Base-by-base conservation (phyloP, 371 early-diverging fungal species). In the Saksenaea vasiformis region DNA sequence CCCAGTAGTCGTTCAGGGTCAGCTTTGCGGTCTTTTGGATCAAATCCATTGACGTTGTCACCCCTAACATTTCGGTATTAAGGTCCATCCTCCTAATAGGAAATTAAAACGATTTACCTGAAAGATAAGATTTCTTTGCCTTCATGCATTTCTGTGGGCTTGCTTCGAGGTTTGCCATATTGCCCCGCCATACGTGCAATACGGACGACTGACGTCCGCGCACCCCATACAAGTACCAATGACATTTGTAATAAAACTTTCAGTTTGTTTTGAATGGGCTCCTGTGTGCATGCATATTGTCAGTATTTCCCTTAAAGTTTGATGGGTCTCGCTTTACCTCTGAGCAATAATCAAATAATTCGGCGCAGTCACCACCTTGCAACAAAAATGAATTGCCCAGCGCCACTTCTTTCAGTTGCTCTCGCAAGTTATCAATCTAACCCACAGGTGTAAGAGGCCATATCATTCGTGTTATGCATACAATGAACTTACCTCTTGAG, bases 331-430 rank as follows among this genome's bases (percentile, higher is more conserved):
- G 15, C n/a, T n/a, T 59, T 83, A 91, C 91, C 84, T 90, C 86
- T 26, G 92, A 87, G 75, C 98, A 98, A 73, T 97, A 95, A 68
- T 96, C 96, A 77, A 98, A 98, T 39, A 94, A 85, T 80, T 98
- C 98, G 24, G 98, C 98, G 77, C 98, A 98, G 76, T 97, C 98
- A 58, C 98, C 98, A 62, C 98, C 98, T 78, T 97, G 97, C 36
- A 98, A 82, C 58, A 98, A 77, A 69, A 98, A 97, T 3, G 95
- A 90, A 65, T 95, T 92, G 57, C 94, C 93, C 59, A 89, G 83
- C 38, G 96, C 96, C 19, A 91, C 96, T 68, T 97, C 92, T 22
- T 84, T 85, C 19, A 98, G 85, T 70, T 95, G 95, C 17, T 76
- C 74, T 60, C 91, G 87, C 65, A 98, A 85, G n/a, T 85, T 86